Conservation (phyloP, 306 rosid genomes). For the Trifolium dubium region DNA sequence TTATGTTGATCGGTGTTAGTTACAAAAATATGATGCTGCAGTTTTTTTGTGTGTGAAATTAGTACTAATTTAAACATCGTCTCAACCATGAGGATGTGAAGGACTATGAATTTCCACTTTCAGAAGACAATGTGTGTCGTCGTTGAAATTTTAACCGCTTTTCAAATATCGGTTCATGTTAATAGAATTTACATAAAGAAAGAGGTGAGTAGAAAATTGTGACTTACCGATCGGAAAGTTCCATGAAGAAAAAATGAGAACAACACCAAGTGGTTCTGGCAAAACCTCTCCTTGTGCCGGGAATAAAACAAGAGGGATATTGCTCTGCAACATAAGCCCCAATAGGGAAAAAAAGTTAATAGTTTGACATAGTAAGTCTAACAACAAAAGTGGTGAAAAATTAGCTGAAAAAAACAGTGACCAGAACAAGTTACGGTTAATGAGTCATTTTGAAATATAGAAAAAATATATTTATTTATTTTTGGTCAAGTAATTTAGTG, state of each 20-base stretch:
- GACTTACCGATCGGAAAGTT: conserved; percentile 90
- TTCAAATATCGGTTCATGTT: neutral
- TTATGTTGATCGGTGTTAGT: too few relatives aligned
- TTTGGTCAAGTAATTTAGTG: too few relatives aligned
- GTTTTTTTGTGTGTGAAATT: too few relatives aligned
- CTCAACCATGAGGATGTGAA: neutral
- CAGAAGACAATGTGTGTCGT: too few relatives aligned
- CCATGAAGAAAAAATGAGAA: conserved; percentile 86
- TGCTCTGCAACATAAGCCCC: conserved; percentile 45
- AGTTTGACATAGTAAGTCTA: neutral
- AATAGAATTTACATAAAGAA: neutral
- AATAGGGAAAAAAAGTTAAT: conserved; percentile 23
- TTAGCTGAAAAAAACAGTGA: neutral
- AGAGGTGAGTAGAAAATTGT: neutral
- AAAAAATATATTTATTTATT: neutral
- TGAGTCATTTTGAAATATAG: conserved; percentile 8
- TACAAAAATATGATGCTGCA: too few relatives aligned
- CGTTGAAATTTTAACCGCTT: too few relatives aligned
- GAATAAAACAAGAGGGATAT: conserved; percentile 64
- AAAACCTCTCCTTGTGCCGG: conserved; percentile 74
- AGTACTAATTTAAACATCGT: too few relatives aligned
- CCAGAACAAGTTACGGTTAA: neutral
- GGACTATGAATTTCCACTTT: too few relatives aligned
- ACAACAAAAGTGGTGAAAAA: conserved; percentile 8
- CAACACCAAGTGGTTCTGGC: conserved; percentile 85